Evolutionary conservation across 768 basidiomycete genomes (phyloP), one percentile per base, ranked within the genome.

Genomic region (Pleurotus salmoneostramineus): DNA sequence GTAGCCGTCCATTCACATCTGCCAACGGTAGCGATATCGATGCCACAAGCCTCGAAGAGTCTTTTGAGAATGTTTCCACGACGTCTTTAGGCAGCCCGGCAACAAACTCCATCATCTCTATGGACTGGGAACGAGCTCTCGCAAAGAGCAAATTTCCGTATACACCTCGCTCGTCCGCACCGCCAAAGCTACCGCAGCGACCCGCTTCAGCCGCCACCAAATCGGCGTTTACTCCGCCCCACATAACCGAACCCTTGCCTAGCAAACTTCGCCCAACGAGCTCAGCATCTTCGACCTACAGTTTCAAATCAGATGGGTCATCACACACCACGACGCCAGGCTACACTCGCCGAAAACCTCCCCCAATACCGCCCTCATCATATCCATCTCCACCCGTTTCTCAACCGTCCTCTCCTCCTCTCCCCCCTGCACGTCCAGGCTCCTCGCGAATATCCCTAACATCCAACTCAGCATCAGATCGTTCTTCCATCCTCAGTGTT

Each of bases 31-130:
- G 69, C 33, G 81, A 84, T 40, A 61, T 71, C 2, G 85, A 87
- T 61, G 72, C 77, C 6, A 71, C 73, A 43, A 87, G 85, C 62
- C 77, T 88, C n/a, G 77, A 79, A 50, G 88, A 87, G 60, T 90
- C 88, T 1, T 91, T 84, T 63, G 89, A 91, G 66, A 78, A 88
- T 36, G 78, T 91, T 15, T 83, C 85, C 6, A 71, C 77, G 3
- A 74, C 82, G 5, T 78, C 81, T 12, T 68, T 82, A 5, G 72
- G 75, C 35, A 88, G 84, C 61, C 85, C 86, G 11, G 72, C 72
- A 11, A 76, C 77, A 11, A 73, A 77, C 27, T 74, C 75, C 7
- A 71, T 70, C 49, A 72, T 80, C 32, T 66, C 69, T 15, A 72
- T 75, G 31, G 81, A 83, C 59, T 85, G 83, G 81, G 80, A 81